These are phyloP conservation scores for Babjeviella inositovora DNA, from an alignment of 805 yeast genomes.

Conservation along the genomic window DNA sequence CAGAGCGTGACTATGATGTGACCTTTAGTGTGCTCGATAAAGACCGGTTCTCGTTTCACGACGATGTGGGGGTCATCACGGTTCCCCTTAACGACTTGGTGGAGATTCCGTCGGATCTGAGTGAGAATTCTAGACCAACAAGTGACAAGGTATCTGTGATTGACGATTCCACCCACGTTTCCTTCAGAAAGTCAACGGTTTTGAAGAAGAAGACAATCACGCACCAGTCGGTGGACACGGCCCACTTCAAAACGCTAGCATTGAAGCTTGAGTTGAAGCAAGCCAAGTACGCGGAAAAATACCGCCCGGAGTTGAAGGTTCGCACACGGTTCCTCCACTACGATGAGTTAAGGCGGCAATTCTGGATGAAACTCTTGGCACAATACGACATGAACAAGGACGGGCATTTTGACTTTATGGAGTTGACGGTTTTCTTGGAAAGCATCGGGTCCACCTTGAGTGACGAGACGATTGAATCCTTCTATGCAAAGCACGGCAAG, in stretches of 20 bases:
- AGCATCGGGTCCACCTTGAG: conserved; percentile 36
- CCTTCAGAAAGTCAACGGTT: too few species aligned
- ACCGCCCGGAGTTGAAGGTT: conserved; percentile 38
- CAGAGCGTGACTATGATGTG: conserved; percentile 51
- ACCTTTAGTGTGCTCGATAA: conserved; percentile 68
- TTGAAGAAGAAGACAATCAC: conserved; percentile 13
- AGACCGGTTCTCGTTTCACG: conserved; percentile 73
- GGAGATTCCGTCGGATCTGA: too few species aligned
- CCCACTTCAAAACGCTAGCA: conserved; percentile 22
- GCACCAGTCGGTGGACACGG: conserved; percentile 17
- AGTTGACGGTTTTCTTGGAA: conserved; percentile 49
- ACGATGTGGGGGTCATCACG: conserved; percentile 55
- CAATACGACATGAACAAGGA: conserved; percentile 29
- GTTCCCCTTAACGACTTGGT: conserved; percentile 36
- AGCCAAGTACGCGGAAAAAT: conserved; percentile 15
- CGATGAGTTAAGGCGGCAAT: conserved; percentile 38
- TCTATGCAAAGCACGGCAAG: conserved; percentile 10
- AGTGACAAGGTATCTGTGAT: too few species aligned
- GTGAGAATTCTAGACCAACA: conserved; percentile 2
- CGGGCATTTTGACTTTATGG: conserved; percentile 33
- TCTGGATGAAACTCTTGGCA: conserved; percentile 52
- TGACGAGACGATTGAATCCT: conserved; percentile 8
- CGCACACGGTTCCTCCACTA: conserved; percentile 57
- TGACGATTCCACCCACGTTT: too few species aligned
- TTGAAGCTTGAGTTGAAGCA: conserved; percentile 15